Evolutionary conservation across 257 asterid genomes (phyloP).

Genomic region (Solanum appendiculatum): DNA sequence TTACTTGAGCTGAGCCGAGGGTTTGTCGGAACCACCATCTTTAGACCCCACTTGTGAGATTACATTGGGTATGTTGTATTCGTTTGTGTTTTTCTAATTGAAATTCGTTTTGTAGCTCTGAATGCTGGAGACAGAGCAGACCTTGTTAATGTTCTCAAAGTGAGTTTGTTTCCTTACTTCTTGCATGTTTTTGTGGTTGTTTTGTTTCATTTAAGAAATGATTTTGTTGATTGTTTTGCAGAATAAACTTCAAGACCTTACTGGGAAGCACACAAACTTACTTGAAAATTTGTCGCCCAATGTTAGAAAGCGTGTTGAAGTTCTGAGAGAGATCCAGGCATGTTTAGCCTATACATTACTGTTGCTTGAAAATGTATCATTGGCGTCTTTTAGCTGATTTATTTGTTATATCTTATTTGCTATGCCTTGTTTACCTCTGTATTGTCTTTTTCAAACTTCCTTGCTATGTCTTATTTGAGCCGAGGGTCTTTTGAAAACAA

Average conservation of each 20-base stretch:
- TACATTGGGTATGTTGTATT: neutral
- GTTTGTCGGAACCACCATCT: neutral
- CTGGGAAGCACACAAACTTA: constrained; percentile 50
- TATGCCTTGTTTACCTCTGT: neutral
- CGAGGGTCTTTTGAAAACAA: neutral
- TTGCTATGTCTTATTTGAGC: neutral
- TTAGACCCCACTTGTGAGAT: neutral
- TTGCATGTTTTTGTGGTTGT: neutral
- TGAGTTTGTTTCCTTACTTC: constrained; percentile 5
- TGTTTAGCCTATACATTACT: neutral
- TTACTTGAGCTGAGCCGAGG: neutral
- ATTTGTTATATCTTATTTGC: neutral
- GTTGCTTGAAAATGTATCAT: neutral
- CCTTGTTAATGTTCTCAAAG: constrained; percentile 73
- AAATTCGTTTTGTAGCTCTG: constrained; percentile 34
- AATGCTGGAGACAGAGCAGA: constrained; percentile 55
- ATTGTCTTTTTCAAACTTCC: neutral
- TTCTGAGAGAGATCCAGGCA: constrained; percentile 50
- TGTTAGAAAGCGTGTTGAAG: constrained; percentile 59
- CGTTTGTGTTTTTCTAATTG: neutral
- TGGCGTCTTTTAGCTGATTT: neutral
- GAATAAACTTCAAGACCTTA: constrained; percentile 56
- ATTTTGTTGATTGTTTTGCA: constrained; percentile 12
- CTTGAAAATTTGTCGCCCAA: constrained; percentile 39
- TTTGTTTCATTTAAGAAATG: neutral